Base-by-base conservation (phyloP, 768 basidiomycete species). In the Xerocomus spinulosus region DNA sequence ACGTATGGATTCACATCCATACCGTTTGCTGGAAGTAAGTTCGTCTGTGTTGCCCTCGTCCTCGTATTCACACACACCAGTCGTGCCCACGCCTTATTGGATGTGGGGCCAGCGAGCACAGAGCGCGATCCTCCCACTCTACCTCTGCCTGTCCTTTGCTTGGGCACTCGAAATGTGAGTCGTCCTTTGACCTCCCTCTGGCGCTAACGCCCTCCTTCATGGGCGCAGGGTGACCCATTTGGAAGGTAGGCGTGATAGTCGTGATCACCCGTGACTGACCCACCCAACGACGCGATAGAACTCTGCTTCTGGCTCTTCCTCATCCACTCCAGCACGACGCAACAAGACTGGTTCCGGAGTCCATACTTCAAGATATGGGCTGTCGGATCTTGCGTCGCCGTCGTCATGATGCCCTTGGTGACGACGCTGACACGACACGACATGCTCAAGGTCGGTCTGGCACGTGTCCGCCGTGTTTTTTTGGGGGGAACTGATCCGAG, bases 301-400 rank as follows among this genome's bases (percentile, higher is more conserved):
- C 73, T 92, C 0, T 92, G 87, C 57, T 92, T 92, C 63, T 92
- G 90, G 89, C 68, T 91, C 12, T 92, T 88, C 70, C 77, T 92
- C 30, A 71, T 91, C 41, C 85, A 85, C 48, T 71, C 84, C 1
- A 72, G 77, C 17, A 73, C 81, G 1, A 64, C 66, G 2, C 78
- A 84, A 52, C 82, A 79, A 57, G 77, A 87, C 56, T 92, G 89
- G 89, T 91, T 92, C 70, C 68, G 71, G 15, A 87, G 80, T 57
- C 51, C 70, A 17, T 88, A 89, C 57, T 92, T 89, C 73, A 86
- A 78, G 63, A 70, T 70, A 3, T 92, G 89, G 90, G 66, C 76
- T 14, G 52, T 75, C 21, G 88, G 89, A 10, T 87, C 88, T 8
- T 37, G 68, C 14, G 32, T 78, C 10, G 83, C 85, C 1, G 47